Evolutionary conservation across 306 rosid genomes (phyloP).

Genomic region (Quercus berberidifolia): DNA sequence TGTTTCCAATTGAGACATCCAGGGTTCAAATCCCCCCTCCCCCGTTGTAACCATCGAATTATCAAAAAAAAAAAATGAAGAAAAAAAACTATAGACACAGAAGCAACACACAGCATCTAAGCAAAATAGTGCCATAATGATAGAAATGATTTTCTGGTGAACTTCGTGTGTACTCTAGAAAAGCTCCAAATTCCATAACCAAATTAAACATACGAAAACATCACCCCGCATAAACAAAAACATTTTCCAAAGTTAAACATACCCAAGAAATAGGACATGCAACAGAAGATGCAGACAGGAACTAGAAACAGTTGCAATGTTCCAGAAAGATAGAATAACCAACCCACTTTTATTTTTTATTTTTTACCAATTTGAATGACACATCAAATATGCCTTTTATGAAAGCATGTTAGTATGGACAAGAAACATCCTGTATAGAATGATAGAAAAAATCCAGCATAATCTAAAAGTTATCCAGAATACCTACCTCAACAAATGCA

Average conservation of each 20-base stretch:
- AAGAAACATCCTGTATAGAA: conserved; percentile 8
- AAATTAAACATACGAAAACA: background rate
- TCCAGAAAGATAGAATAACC: background rate
- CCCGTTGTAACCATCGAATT: too few species aligned
- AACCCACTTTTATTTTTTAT: background rate
- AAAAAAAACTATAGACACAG: background rate
- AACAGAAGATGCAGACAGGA: background rate
- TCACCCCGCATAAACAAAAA: background rate
- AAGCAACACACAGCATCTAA: background rate
- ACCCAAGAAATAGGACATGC: background rate
- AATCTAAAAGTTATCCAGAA: background rate
- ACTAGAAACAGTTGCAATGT: background rate
- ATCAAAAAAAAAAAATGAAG: too few species aligned
- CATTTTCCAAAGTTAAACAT: background rate
- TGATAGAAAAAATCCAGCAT: background rate
- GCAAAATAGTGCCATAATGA: background rate
- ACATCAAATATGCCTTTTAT: background rate
- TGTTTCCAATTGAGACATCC: too few species aligned
- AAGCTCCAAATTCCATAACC: background rate
- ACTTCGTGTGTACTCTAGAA: background rate
- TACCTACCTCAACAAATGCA: conserved; percentile 83
- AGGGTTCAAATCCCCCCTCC: too few species aligned
- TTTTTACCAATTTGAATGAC: background rate
- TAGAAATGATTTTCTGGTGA: background rate
- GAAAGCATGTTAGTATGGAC: conserved; percentile 8